Percentiles rank a stretch among this genome's conserved stretches.
phyloP scores from a whole-genome alignment of 768 basidiomycete genomes.

The Lentinula raphanica region DNA sequence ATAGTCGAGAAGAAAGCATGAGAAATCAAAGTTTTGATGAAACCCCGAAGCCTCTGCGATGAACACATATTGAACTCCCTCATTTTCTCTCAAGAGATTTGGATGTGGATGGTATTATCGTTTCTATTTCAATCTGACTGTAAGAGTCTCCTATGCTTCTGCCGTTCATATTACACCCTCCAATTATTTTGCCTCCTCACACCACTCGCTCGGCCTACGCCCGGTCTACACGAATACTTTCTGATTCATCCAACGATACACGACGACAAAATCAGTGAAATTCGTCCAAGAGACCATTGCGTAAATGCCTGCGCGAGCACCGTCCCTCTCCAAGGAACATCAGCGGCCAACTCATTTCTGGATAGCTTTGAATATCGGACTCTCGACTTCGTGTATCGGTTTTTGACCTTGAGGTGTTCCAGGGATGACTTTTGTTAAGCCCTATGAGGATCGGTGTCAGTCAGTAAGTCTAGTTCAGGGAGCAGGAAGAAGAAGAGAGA shows the following conservation, averaged over 20 bases:
- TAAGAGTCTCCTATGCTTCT: neutral
- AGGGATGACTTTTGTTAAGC: constrained; percentile 86
- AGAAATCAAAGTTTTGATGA: neutral
- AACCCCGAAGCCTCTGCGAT: no score
- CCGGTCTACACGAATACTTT: neutral
- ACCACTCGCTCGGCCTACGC: no score
- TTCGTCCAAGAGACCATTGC: neutral
- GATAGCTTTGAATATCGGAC: constrained; percentile 73
- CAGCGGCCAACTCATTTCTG: constrained; percentile 62
- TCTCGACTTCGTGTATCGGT: constrained; percentile 85
- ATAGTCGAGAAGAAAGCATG: constrained; percentile 1
- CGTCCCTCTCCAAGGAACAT: neutral
- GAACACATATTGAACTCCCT: no score
- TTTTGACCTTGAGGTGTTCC: constrained; percentile 77
- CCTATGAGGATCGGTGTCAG: constrained; percentile 40
- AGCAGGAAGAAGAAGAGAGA: constrained; percentile 22
- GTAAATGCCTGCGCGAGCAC: neutral
- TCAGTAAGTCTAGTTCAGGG: neutral
- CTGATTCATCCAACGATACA: neutral
- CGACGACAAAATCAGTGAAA: no score
- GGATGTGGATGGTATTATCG: no score
- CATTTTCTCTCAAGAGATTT: no score
- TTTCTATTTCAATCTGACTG: neutral
- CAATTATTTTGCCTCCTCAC: no score
- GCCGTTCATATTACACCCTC: neutral